Evolutionary conservation across 192 early-diverging fungal species (phyloP), one percentile per base, ranked within the genome.

Genomic region (Funneliformis geosporum): DNA sequence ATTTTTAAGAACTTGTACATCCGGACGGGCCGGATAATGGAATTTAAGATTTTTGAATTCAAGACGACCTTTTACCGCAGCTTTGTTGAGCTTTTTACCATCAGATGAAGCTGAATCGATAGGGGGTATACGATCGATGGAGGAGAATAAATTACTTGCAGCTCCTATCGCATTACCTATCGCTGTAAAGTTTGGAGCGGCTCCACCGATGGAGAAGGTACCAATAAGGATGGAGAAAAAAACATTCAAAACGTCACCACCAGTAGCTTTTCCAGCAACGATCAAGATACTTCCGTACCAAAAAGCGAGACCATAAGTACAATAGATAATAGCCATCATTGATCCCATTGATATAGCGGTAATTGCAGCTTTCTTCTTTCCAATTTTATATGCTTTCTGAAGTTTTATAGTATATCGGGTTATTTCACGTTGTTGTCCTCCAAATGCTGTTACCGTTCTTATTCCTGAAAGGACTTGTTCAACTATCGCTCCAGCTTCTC

Each of bases 381-480:
- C 96, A n/a, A 82, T 71, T 8, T 79, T 76, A 73, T 89, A 90
- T 16, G 95, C 97, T 10, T 83, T 79, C 14, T 87, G 84, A 8
- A 97, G 84, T 84, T 88, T 83, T 25, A 80, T 73, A 38, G 83
- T 81, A 81, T 96, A 99, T 14, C 92, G 82, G 39, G 78, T 78
- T 38, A 84, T 55, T 78, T 94, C 94, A 61, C 92, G 91, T 28
- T 90, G 82, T 85, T 97, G 88, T 5, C 90, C 92, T 61, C 90
- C 91, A 85, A 98, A 98, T 11, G 96, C 89, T 60, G 89, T 89
- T n/a, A 99, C 95, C 3, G 96, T 99, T 62, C 94, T 88, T 67
- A 98, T 94, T 40, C 91, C 89, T 23, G 91, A 86, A 25, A 99
- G 82, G 0, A 92, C 95, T 82, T 99, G 93, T 84, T 95, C 91